Conservation (phyloP, 1,139 yeast species). For the Candida tropicalis region DNA sequence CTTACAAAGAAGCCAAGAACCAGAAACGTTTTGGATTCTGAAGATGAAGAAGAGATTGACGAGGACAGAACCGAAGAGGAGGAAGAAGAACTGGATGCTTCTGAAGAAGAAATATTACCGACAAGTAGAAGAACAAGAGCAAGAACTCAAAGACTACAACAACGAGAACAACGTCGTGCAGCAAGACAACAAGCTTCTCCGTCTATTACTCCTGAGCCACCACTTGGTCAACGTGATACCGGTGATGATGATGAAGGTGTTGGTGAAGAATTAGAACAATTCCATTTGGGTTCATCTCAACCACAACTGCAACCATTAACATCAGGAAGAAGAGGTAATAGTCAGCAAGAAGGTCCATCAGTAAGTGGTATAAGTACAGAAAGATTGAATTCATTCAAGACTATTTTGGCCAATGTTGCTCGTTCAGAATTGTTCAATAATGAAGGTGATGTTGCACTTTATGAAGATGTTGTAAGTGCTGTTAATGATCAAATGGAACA, state of each 20-base stretch:
- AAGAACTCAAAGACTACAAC: constrained; percentile 17
- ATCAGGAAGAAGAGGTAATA: constrained; percentile 23
- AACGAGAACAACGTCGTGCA: constrained; percentile 12
- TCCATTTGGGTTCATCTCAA: constrained; percentile 16
- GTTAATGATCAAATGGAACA: constrained; percentile 57
- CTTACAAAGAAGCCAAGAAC: constrained; percentile 36
- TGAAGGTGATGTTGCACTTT: constrained; percentile 47
- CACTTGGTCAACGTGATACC: constrained; percentile 11
- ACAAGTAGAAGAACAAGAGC: constrained; percentile 24
- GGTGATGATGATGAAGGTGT: constrained; percentile 21
- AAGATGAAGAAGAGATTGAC: constrained; percentile 20
- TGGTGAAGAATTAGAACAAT: constrained; percentile 30
- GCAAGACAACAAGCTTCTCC: constrained; percentile 15
- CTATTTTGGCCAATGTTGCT: constrained; percentile 48
- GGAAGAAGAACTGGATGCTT: constrained; percentile 27
- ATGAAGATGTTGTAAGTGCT: constrained; percentile 42
- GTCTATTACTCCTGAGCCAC: constrained; percentile 14
- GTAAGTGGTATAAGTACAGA: constrained; percentile 44
- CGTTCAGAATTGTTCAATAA: constrained; percentile 50
- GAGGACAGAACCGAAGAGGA: too few relatives aligned
- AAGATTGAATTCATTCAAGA: constrained; percentile 48
- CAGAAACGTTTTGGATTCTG: constrained; percentile 21
- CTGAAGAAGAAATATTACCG: constrained; percentile 24
- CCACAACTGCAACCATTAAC: constrained; percentile 27
- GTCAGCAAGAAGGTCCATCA: constrained; percentile 12